Evolutionary conservation across 2,329 filamentous ascomycete species (phyloP).

Genomic region (Neonectria neomacrospora): DNA sequence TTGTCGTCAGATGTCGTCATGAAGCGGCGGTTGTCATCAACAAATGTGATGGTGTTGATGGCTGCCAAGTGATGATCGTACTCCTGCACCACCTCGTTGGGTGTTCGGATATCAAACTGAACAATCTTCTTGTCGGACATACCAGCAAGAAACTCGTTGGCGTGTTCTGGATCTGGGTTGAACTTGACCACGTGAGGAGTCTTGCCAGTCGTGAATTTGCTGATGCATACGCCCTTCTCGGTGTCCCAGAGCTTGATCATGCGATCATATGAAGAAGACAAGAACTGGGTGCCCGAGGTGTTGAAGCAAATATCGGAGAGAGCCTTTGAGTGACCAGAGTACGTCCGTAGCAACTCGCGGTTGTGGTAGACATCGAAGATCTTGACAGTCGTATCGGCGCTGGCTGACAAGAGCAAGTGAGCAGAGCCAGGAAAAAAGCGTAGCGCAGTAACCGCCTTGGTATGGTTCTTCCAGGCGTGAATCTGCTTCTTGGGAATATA

Average conservation of each 20-base stretch:
- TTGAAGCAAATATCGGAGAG: slow-evolving; percentile 93
- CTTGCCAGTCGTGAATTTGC: slow-evolving; percentile 91
- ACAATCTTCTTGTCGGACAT: slow-evolving; percentile 99
- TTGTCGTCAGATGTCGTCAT: slow-evolving; percentile 99
- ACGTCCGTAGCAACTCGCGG: slow-evolving; percentile 89
- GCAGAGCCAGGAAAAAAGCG: slow-evolving; percentile 91
- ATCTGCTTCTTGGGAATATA: slow-evolving; percentile 95
- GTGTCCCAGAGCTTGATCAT: slow-evolving; percentile 99
- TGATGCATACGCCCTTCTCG: slow-evolving; percentile 89
- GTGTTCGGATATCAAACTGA: slow-evolving; percentile 88
- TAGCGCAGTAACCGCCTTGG: slow-evolving; percentile 86
- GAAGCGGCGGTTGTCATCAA: slow-evolving; percentile 93
- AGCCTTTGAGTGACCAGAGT: slow-evolving; percentile 88
- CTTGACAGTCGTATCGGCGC: slow-evolving; percentile 90
- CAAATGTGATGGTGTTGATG: slow-evolving; percentile 97
- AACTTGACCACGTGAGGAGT: slow-evolving; percentile 95
- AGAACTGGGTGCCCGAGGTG: slow-evolving; percentile 81
- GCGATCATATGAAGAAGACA: slow-evolving; percentile 92
- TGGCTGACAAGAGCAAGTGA: slow-evolving; percentile 88
- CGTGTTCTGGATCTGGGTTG: slow-evolving; percentile 81
- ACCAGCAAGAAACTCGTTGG: slow-evolving; percentile 92
- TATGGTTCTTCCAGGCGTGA: slow-evolving; percentile 86
- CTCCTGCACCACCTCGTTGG: slow-evolving; percentile 87
- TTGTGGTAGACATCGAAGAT: slow-evolving; percentile 96
- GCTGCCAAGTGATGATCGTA: slow-evolving; percentile 99